These are phyloP conservation scores for Euphorbia peplus DNA, from an alignment of 345 rosid genomes.

Conservation along the genomic window DNA sequence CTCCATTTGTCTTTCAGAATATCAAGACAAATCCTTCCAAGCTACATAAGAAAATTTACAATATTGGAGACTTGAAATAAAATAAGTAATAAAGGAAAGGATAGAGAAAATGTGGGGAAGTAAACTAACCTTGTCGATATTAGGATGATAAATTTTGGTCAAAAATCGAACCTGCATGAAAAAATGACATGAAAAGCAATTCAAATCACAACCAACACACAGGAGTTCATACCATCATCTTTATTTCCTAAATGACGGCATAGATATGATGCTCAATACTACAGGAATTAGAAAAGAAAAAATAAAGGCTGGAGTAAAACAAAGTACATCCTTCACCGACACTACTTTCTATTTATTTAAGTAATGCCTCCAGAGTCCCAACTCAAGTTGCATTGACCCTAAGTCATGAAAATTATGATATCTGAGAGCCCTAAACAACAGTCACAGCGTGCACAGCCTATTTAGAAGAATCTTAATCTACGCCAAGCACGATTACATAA, in stretches of 20 bases:
- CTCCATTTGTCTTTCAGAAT: slow-evolving; percentile 99
- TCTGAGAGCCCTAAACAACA: background rate
- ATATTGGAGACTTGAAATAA: background rate
- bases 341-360: background rate
- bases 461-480: background rate
- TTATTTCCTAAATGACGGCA: background rate
- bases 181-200: slow-evolving; percentile 9
- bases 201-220: background rate
- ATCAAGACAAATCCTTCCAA: slow-evolving; percentile 98
- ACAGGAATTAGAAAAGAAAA: background rate
- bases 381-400: background rate
- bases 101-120: background rate
- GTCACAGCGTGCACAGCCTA: background rate
- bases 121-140: slow-evolving; percentile 80
- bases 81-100: background rate
- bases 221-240: background rate
- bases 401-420: background rate
- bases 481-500: background rate
- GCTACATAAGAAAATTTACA: slow-evolving; percentile 39
- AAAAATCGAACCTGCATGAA: slow-evolving; percentile 86
- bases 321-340: background rate
- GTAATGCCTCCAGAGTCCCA: background rate
- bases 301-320: background rate
- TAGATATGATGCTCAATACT: background rate
- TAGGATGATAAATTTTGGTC: slow-evolving; percentile 97